A percentile compares a stretch with the other conserved stretches of the same genome.
phyloP scores from a whole-genome alignment of 495 filamentous ascomycete species.

The Podospora pseudoanserina region DNA sequence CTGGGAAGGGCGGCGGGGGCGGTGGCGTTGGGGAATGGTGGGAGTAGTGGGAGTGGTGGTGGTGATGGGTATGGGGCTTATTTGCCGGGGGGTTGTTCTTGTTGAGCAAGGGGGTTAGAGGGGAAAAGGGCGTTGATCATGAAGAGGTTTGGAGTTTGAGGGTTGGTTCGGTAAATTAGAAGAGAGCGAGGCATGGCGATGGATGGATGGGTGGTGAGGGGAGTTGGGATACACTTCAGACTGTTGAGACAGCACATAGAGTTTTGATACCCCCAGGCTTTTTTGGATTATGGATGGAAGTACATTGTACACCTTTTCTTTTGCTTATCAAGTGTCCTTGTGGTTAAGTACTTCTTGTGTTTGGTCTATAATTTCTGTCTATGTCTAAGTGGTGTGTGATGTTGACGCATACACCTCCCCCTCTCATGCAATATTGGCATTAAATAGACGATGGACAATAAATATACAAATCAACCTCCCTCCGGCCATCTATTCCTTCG shows the following conservation, averaged over 20 bases:
- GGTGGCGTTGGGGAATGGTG: slow-evolving; percentile 13
- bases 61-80: slow-evolving; percentile 19
- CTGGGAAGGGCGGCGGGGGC: slow-evolving; percentile 21
- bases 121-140: no score
- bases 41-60: neutral
- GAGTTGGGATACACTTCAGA: neutral
- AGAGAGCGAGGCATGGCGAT: neutral
- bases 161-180: neutral
- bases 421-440: no score
- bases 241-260: neutral
- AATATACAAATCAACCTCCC: neutral
- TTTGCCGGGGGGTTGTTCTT: slow-evolving; percentile 14
- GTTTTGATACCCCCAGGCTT: neutral
- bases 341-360: neutral
- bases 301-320: neutral
- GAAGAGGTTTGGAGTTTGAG: neutral
- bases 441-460: no score
- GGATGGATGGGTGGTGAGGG: neutral
- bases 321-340: neutral
- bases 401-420: neutral
- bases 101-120: neutral
- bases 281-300: neutral
- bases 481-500: slow-evolving; percentile 43
- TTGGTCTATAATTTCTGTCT: neutral
- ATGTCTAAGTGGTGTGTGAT: neutral